These are phyloP conservation scores for Panicum virgatum DNA, from an alignment of 202 grass and related monocot genomes.

Conservation along the genomic window DNA sequence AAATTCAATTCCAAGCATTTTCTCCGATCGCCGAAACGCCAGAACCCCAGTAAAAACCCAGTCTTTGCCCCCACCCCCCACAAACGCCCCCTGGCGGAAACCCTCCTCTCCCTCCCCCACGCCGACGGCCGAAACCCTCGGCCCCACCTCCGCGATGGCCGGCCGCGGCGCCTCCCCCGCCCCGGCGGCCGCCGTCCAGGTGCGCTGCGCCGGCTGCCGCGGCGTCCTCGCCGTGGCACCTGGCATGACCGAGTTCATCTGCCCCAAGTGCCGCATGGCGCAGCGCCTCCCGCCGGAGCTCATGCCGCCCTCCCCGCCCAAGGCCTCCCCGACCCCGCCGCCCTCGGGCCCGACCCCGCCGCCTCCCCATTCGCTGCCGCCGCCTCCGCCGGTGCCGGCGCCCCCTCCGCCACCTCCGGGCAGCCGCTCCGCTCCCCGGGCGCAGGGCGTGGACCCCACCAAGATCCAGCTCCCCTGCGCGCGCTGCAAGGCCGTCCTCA, in stretches of 20 bases:
- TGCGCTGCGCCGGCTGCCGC: constrained; percentile 86
- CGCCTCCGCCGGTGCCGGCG: background rate
- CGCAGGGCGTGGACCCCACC: constrained; percentile 40
- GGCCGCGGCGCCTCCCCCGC: constrained; percentile 37
- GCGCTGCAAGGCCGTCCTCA: constrained; percentile 44
- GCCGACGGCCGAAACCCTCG: background rate
- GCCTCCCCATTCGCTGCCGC: constrained; percentile 29
- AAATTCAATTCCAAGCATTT: too few relatives aligned
- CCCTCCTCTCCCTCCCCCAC: background rate
- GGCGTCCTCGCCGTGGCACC: constrained; percentile 73
- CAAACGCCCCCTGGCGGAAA: background rate
- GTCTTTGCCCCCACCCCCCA: background rate
- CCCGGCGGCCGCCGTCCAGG: constrained; percentile 51
- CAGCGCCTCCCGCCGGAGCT: constrained; percentile 91
- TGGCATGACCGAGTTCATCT: constrained; percentile 94
- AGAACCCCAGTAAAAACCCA: constrained; percentile 11
- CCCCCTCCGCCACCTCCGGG: background rate
- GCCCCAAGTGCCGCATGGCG: constrained; percentile 86
- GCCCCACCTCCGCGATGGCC: constrained; percentile 22
- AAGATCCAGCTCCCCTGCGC: constrained; percentile 38
- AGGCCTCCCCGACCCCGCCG: constrained; percentile 9
- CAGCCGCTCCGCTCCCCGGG: constrained; percentile 21
- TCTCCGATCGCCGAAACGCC: background rate
- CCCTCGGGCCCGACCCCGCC: constrained; percentile 34
- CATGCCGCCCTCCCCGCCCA: constrained; percentile 41